Evolutionary conservation across 2,329 filamentous ascomycete genomes (phyloP).

Genomic region (Penicillium sp.): DNA sequence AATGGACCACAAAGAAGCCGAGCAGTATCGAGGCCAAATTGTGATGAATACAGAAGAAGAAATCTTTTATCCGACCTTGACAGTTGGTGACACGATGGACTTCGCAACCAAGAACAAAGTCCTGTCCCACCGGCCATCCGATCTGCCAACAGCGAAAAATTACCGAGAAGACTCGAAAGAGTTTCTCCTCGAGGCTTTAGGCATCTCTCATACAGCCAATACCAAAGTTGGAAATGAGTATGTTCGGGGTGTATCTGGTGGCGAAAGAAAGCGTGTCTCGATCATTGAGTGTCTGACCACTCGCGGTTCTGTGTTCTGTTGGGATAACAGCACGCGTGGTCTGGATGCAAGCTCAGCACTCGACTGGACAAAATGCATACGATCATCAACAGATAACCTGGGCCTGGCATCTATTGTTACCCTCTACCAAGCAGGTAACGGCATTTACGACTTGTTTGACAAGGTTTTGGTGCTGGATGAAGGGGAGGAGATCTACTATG

Average conservation of each 20-base stretch:
- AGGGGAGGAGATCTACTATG: conserved; percentile 1
- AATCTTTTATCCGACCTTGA: not conserved
- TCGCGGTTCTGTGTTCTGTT: not conserved
- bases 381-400: not conserved
- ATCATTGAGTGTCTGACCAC: conserved; percentile 1
- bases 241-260: conserved; percentile 1
- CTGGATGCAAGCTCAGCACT: not conserved
- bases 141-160: not conserved
- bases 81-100: not conserved
- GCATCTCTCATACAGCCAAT: not conserved
- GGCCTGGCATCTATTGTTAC: not conserved
- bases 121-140: not conserved
- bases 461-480: conserved; percentile 1
- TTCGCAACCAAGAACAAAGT: not conserved
- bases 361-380: not conserved
- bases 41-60: conserved; percentile 3
- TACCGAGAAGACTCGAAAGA: not conserved
- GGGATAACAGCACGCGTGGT: not conserved
- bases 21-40: not conserved
- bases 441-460: conserved; percentile 1
- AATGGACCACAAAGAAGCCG: not conserved
- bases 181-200: not conserved
- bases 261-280: conserved; percentile 1
- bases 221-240: conserved; percentile 1
- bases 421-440: conserved; percentile 3